phyloP scores from a whole-genome alignment of 1,139 yeast genomes.

The Lodderomyces oxycetoniae region DNA sequence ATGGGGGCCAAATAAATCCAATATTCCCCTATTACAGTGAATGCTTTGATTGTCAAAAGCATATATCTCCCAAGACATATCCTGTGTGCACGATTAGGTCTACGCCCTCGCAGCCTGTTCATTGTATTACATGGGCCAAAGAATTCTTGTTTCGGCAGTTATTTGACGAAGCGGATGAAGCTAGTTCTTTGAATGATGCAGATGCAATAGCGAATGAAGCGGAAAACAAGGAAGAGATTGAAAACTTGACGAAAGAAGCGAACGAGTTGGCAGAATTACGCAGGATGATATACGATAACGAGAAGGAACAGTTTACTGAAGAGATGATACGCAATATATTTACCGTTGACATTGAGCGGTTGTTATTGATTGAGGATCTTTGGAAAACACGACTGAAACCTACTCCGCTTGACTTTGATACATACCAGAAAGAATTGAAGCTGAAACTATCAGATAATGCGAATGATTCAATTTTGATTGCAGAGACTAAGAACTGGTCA shows the following conservation, averaged over 20 bases:
- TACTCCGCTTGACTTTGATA: conserved; percentile 44
- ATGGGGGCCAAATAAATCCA: conserved; percentile 89
- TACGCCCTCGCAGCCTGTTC: conserved; percentile 94
- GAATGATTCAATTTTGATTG: conserved; percentile 21
- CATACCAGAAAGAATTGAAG: conserved; percentile 13
- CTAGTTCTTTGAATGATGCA: conserved; percentile 24
- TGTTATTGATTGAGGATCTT: conserved; percentile 64
- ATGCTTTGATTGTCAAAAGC: conserved; percentile 92
- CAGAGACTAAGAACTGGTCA: conserved; percentile 65
- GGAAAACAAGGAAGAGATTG: conserved; percentile 62
- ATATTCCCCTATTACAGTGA: conserved; percentile 79
- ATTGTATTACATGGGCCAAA: conserved; percentile 97
- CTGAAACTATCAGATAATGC: conserved; percentile 6
- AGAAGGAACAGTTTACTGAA: conserved; percentile 28
- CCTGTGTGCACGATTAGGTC: conserved; percentile 97
- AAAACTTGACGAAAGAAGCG: conserved; percentile 64
- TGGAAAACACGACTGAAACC: conserved; percentile 78
- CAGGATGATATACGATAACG: conserved; percentile 30
- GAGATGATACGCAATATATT: conserved; percentile 55
- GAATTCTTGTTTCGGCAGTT: conserved; percentile 79
- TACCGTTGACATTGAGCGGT: conserved; percentile 66
- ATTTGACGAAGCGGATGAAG: conserved; percentile 49
- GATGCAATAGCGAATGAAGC: conserved; percentile 46
- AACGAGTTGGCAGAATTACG: conserved; percentile 71
- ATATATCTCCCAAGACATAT: conserved; percentile 72